Evolutionary conservation across 2,329 filamentous ascomycete species (phyloP).

Genomic region (Trichoderma lentiforme): DNA sequence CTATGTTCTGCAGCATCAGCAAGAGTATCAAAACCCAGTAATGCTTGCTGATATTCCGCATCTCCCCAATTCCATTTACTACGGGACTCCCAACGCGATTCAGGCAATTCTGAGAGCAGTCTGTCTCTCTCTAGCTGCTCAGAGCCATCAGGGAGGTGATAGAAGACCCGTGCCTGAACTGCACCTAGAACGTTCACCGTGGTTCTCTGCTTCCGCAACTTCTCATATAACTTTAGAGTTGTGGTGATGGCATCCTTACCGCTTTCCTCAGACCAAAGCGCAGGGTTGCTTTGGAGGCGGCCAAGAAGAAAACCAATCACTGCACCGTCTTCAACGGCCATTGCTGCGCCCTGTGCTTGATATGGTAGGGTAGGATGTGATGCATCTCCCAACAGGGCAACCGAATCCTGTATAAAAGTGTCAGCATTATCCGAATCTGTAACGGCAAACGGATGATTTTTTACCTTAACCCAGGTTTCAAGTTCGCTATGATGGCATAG

Average conservation of each 20-base stretch:
- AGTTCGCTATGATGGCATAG: neutral
- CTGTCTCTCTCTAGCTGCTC: neutral
- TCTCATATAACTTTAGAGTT: neutral
- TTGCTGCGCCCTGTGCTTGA: neutral
- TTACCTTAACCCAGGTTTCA: neutral
- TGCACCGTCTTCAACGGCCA: neutral
- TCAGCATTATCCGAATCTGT: neutral
- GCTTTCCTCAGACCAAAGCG: neutral
- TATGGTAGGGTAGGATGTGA: neutral
- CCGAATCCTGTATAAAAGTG: neutral
- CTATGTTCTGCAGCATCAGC: neutral
- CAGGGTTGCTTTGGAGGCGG: neutral
- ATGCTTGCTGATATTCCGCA: neutral
- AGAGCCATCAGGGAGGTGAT: neutral
- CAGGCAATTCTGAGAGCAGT: neutral
- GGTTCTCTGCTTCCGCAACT: neutral
- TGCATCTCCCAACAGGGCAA: neutral
- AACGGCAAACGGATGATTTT: rapidly evolving
- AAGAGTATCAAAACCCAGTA: neutral
- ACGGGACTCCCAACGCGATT: neutral
- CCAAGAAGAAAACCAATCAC: neutral
- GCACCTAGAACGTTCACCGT: neutral
- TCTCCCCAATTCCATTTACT: neutral
- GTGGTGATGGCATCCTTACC: neutral
- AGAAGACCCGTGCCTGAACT: neutral